phyloP scores from a whole-genome alignment of 805 yeast genomes.

The Sugiyamaella chiloensis region DNA sequence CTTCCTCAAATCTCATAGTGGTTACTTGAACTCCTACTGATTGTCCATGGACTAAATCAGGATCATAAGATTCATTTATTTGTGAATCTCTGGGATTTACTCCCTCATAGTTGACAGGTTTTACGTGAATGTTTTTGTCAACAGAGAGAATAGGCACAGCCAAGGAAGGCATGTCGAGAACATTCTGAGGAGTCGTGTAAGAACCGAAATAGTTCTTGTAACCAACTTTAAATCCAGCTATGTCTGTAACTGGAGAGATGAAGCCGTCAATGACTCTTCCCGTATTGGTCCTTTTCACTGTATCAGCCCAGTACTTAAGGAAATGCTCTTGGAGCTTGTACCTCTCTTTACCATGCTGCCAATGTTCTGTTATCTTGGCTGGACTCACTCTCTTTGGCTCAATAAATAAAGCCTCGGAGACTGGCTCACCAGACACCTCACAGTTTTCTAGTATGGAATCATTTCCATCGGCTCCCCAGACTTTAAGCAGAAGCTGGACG shows the following conservation, averaged over 20 bases:
- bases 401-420: background rate
- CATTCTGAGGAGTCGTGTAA: conserved; percentile 15
- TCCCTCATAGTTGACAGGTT: background rate
- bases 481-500: background rate
- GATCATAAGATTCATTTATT: conserved; percentile 38
- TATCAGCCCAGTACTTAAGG: background rate
- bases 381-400: background rate
- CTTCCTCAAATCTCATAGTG: conserved; percentile 56
- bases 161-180: conserved; percentile 18
- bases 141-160: conserved; percentile 24
- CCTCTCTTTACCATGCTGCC: conserved; percentile 7
- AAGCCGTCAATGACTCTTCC: conserved; percentile 8
- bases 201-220: conserved; percentile 1
- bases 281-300: background rate
- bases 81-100: conserved; percentile 13
- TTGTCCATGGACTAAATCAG: conserved; percentile 46
- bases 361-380: background rate
- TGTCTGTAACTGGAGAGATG: conserved; percentile 4
- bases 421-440: conserved; percentile 11
- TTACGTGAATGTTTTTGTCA: conserved; percentile 41
- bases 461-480: conserved; percentile 10
- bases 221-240: background rate
- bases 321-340: background rate
- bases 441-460: conserved; percentile 1
- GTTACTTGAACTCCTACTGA: conserved; percentile 56